Conservation (phyloP, 2,329 filamentous ascomycete genomes). For the Pyrenophora tritici-repentis region DNA sequence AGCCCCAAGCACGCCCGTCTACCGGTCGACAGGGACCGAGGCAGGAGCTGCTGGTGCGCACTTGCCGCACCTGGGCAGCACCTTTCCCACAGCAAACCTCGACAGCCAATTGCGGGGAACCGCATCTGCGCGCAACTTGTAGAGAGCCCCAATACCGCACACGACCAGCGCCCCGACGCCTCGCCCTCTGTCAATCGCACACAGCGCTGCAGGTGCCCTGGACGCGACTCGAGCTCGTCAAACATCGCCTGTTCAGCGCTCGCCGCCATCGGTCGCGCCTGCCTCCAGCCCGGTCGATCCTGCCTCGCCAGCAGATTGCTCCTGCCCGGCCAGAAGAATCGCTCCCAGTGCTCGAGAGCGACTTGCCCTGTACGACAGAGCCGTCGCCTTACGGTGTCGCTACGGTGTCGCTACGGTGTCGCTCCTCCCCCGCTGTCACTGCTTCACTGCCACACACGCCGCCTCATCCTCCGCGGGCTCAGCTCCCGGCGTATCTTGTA, state of each 20-base stretch:
- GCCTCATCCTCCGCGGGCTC: constrained; percentile 1
- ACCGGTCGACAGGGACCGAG: constrained; percentile 23
- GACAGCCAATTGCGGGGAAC: constrained; percentile 38
- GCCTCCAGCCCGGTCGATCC: neutral
- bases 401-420: constrained; percentile 26
- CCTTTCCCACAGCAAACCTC: constrained; percentile 22
- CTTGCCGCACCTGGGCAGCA: constrained; percentile 1
- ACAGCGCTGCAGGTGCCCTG: constrained; percentile 8
- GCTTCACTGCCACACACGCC: constrained; percentile 4
- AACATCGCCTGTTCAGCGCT: no score
- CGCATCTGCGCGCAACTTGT: constrained; percentile 25
- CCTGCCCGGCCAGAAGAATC: constrained; percentile 6
- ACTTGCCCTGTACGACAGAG: constrained; percentile 15
- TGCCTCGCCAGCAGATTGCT: constrained; percentile 6
- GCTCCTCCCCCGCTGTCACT: constrained; percentile 22
- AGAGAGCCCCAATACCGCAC: constrained; percentile 13
- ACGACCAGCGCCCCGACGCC: constrained; percentile 19
- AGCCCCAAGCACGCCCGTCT: constrained; percentile 13
- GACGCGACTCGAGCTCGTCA: no score
- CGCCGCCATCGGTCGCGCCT: no score
- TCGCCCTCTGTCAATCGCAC: constrained; percentile 5
- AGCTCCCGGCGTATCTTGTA: constrained; percentile 15
- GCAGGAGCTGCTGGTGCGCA: constrained; percentile 8
- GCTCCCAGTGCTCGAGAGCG: constrained; percentile 4
- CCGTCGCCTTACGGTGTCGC: constrained; percentile 29